Evolutionary conservation across 208 protist genomes (phyloP).

Genomic region (Trypanosoma rangeli): DNA sequence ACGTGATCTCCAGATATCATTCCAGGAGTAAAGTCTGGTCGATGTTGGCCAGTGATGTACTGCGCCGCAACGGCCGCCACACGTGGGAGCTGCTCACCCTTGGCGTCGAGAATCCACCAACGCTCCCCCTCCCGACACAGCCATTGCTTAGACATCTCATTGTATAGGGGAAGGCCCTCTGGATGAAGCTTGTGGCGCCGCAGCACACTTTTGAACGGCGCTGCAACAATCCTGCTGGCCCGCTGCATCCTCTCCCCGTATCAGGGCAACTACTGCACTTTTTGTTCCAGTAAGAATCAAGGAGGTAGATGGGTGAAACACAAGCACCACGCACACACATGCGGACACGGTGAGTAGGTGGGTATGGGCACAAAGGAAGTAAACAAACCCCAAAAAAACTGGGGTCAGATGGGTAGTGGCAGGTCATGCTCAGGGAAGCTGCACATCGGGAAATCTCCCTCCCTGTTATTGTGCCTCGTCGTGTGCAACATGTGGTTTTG

Average conservation of each 20-base stretch:
- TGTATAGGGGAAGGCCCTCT: conserved; percentile 86
- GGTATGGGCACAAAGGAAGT: neutral
- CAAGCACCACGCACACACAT: neutral
- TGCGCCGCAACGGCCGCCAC: conserved; percentile 79
- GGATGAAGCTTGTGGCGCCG: conserved; percentile 89
- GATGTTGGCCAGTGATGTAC: conserved; percentile 91
- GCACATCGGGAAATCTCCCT: no score
- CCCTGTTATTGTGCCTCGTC: no score
- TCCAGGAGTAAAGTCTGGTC: conserved; percentile 88
- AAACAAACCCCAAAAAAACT: neutral
- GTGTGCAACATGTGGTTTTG: neutral
- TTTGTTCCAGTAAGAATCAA: neutral
- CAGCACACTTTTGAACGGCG: conserved; percentile 90
- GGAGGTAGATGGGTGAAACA: neutral
- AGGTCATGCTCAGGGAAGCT: neutral
- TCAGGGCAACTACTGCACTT: neutral
- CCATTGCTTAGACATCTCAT: conserved; percentile 92
- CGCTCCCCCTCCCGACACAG: conserved; percentile 86
- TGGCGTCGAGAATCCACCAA: conserved; percentile 91
- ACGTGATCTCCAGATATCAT: conserved; percentile 91
- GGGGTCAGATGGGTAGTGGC: neutral
- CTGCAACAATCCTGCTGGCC: conserved; percentile 25
- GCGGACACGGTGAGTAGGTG: neutral
- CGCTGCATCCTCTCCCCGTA: conserved; percentile 46
- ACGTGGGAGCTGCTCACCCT: conserved; percentile 84